phyloP scores from a whole-genome alignment of 148 eudicot species.

The Heliamphora exappendiculata region DNA sequence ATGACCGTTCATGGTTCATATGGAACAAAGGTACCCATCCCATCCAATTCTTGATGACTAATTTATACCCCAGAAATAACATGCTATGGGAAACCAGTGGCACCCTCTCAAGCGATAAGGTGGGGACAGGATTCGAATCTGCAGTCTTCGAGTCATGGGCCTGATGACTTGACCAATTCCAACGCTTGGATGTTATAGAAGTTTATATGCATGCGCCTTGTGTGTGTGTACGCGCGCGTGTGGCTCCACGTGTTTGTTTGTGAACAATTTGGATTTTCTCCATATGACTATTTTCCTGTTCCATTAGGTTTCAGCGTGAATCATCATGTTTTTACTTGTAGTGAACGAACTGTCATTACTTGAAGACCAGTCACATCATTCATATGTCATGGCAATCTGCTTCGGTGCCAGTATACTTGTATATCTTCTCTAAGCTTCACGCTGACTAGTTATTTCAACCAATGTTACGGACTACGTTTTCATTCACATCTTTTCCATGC shows the following conservation, averaged over 20 bases:
- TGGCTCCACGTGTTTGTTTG: not conserved
- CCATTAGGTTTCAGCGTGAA: not conserved
- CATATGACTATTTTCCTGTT: not conserved
- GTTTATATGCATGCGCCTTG: not conserved
- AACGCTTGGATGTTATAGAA: not conserved
- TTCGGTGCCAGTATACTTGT: not conserved
- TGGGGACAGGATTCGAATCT: not conserved
- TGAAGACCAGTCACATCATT: not conserved
- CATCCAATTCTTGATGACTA: not conserved
- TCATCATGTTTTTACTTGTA: not conserved
- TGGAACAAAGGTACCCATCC: constrained; percentile 72
- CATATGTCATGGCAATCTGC: not conserved
- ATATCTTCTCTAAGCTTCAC: not conserved
- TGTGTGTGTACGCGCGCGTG: not conserved
- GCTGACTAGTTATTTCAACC: not conserved
- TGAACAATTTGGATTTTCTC: not conserved
- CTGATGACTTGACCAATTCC: not conserved
- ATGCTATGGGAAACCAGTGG: not conserved
- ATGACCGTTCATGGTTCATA: constrained; percentile 81
- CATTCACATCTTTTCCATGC: not conserved
- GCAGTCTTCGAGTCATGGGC: not conserved
- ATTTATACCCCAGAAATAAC: not conserved
- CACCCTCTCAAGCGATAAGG: not conserved
- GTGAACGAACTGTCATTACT: not conserved
- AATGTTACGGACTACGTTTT: not conserved